phyloP scores from a whole-genome alignment of 257 asterid genomes.

The Solanum neorickii region DNA sequence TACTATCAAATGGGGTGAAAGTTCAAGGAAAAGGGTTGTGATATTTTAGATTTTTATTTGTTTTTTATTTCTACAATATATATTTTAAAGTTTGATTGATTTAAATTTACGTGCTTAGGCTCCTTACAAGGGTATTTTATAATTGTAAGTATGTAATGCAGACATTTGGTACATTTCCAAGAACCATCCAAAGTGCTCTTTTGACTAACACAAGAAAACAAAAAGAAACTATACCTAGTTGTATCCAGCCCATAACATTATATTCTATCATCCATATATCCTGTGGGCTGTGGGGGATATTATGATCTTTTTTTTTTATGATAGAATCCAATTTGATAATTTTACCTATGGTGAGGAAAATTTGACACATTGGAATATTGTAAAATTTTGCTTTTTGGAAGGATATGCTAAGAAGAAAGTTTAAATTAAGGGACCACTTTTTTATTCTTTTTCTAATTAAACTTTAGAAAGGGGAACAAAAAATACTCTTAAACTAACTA shows the following conservation, averaged over 20 bases:
- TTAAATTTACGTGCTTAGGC: too few relatives aligned
- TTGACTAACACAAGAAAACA: background rate
- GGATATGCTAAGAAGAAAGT: background rate
- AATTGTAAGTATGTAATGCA: background rate
- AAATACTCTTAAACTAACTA: background rate
- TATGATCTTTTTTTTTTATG: background rate
- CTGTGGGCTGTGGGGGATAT: background rate
- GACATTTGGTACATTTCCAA: background rate
- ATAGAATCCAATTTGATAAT: background rate
- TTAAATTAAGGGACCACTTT: background rate
- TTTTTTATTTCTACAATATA: too few relatives aligned
- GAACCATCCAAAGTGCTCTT: constrained; percentile 13
- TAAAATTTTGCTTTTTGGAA: constrained; percentile 16
- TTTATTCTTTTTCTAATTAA: background rate
- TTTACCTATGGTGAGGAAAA: background rate
- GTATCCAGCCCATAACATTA: background rate
- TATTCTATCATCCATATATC: background rate
- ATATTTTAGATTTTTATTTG: background rate
- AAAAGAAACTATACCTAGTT: background rate
- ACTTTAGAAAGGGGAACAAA: background rate
- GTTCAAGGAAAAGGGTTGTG: background rate
- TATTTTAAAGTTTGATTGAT: background rate
- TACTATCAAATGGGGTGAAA: background rate
- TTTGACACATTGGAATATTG: background rate
- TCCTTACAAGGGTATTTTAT: too few relatives aligned